Percentiles rank a stretch among this genome's conserved stretches.
Evolutionary conservation across 108 stramenopile genomes (phyloP).

Genomic region (Cyclostephanos invisitatus): DNA sequence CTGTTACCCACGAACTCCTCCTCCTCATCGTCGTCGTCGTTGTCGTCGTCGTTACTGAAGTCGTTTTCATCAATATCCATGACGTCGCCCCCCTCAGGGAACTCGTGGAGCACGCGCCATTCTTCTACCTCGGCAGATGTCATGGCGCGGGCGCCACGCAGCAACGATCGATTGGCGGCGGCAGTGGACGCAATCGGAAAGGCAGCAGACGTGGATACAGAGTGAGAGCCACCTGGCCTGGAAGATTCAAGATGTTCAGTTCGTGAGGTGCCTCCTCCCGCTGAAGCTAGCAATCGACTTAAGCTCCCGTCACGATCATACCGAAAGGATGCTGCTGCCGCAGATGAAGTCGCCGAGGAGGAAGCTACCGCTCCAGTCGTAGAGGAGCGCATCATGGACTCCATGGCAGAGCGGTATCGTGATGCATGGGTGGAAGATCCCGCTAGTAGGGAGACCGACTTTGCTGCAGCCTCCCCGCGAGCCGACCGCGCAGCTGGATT

Average conservation of each 20-base stretch:
- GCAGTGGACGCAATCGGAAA: not conserved
- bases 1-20: slow-evolving; percentile 18
- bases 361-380: slow-evolving; percentile 2
- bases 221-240: not conserved
- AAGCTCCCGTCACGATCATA: slow-evolving; percentile 6
- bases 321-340: slow-evolving; percentile 8
- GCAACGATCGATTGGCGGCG: not conserved
- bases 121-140: slow-evolving; percentile 16
- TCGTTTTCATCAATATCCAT: slow-evolving; percentile 34
- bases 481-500: not conserved
- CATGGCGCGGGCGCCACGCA: not conserved
- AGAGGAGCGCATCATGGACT: slow-evolving; percentile 24
- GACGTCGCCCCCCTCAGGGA: slow-evolving; percentile 40
- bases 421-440: slow-evolving; percentile 5
- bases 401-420: slow-evolving; percentile 27
- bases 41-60: slow-evolving; percentile 48
- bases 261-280: not conserved
- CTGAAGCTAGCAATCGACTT: slow-evolving; percentile 1
- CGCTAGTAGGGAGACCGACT: slow-evolving; percentile 2
- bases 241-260: not conserved
- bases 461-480: not conserved
- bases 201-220: not conserved
- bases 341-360: slow-evolving; percentile 3
- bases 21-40: slow-evolving; percentile 50
- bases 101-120: slow-evolving; percentile 18